phyloP scores from a whole-genome alignment of 75 land plant species.

The Cunninghamia lanceolata region DNA sequence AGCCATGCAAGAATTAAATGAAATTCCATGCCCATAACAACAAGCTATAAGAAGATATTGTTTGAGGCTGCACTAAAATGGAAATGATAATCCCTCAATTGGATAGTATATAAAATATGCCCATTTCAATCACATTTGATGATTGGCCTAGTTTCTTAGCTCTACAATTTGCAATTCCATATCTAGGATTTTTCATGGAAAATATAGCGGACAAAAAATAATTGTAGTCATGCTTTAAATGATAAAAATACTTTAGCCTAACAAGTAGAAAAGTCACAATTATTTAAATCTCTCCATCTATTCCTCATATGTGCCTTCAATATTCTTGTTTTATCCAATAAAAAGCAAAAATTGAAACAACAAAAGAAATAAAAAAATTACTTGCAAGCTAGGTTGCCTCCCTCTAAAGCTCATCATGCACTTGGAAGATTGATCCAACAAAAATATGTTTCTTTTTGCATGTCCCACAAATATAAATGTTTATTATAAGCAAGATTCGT shows the following conservation, averaged over 20 bases:
- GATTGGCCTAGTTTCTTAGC: constrained; percentile 60
- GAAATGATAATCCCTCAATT: not conserved
- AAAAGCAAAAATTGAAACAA: not conserved
- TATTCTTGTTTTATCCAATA: not conserved
- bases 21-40: too few relatives aligned
- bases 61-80: not conserved
- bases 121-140: not conserved
- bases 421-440: constrained; percentile 30
- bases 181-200: constrained; percentile 55
- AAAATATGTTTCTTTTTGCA: not conserved
- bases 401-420: constrained; percentile 63
- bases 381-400: constrained; percentile 66
- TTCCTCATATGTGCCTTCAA: not conserved
- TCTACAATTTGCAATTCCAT: constrained; percentile 62
- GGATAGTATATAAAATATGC: not conserved
- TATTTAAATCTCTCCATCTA: not conserved
- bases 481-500: not conserved
- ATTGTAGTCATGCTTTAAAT: not conserved
- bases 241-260: not conserved
- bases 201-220: not conserved
- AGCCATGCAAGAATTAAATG: not conserved
- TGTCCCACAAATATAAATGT: not conserved
- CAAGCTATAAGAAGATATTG: too few relatives aligned
- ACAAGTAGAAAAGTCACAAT: not conserved
- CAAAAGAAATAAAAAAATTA: constrained; percentile 15